Base-by-base conservation (phyloP, 2,329 filamentous ascomycete species). In the Elsinoe arachidis region DNA sequence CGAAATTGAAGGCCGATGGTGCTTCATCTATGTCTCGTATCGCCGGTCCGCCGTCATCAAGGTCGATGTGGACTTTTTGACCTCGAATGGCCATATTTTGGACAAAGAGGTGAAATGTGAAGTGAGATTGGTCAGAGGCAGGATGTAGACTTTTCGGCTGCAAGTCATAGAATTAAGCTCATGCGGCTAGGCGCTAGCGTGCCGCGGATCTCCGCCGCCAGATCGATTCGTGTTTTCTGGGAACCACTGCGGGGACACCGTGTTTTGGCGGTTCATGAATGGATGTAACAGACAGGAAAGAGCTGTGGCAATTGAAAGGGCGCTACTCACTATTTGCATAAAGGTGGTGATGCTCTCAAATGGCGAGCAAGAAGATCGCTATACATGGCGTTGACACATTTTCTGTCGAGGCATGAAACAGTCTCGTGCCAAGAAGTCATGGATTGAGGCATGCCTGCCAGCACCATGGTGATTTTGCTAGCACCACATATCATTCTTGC, bases 1-100 rank as follows among this genome's bases (percentile, higher is more conserved):
- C 76, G 41, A 87, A 80, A 17, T 69, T 69, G 52, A 70, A 68
- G 43, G 64, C 37, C 67, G 62, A 62, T 26, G 65, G 59, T 62
- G 61, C 62, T n/a, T 58, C 53, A 9, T 64, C 60, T 6, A 61
- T 15, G 15, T 37, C 17, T 59, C 15, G 70, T 67, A 34, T 73
- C 69, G 26, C 74, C 68, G 37, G 75, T 69, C 43, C 73, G 23
- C 76, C 74, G 55, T 78, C 77, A 34, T 80, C 80, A 26, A 86
- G 72, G 64, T 85, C 77, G 15, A 86, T 67, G 26, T 79, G 73
- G 61, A 87, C 84, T 54, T 80, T 77, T 63, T 86, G 78, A 43
- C 84, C 84, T 59, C 76, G 73, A 44, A 82, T 73, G 62, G 58
- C 47, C 60, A 61, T 61, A 23, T 12, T 38, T 30, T 23, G 17